Conservation (phyloP, 495 filamentous ascomycete species). For the Penicillium simplicissimum region DNA sequence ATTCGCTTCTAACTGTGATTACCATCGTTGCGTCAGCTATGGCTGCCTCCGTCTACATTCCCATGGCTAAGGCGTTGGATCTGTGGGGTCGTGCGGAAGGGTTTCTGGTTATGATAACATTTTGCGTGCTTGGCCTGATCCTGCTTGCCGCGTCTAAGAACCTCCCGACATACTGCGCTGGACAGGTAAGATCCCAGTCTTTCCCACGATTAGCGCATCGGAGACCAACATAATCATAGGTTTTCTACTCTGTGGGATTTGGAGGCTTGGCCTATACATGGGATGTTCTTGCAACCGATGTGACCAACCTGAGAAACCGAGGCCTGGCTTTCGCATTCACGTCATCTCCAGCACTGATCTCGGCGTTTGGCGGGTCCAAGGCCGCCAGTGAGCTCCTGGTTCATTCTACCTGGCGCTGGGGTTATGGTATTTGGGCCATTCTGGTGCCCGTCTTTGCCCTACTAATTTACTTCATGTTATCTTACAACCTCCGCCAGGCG, state of each 20-base stretch:
- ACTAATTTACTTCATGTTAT: slow-evolving; percentile 49
- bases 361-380: slow-evolving; percentile 32
- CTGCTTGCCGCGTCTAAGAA: slow-evolving; percentile 47
- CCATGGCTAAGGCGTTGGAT: slow-evolving; percentile 66
- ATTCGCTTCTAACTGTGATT: slow-evolving; percentile 56
- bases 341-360: slow-evolving; percentile 47
- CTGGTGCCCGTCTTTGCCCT: slow-evolving; percentile 50
- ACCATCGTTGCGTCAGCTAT: slow-evolving; percentile 49
- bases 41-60: slow-evolving; percentile 40
- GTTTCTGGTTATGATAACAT: slow-evolving; percentile 46
- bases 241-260: slow-evolving; percentile 50
- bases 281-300: slow-evolving; percentile 59
- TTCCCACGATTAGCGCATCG: not conserved
- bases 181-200: slow-evolving; percentile 30
- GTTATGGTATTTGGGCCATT: no score
- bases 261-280: slow-evolving; percentile 53
- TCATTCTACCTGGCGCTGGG: no score
- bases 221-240: slow-evolving; percentile 9
- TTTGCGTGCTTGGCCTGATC: slow-evolving; percentile 38
- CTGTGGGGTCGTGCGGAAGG: slow-evolving; percentile 59
- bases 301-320: slow-evolving; percentile 56
- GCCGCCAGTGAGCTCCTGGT: slow-evolving; percentile 20
- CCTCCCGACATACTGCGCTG: slow-evolving; percentile 46
- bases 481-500: slow-evolving; percentile 16
- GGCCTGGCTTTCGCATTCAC: slow-evolving; percentile 56